These are phyloP conservation scores for Fraxinus baroniana DNA, from an alignment of 305 asterid genomes.

Conservation along the genomic window DNA sequence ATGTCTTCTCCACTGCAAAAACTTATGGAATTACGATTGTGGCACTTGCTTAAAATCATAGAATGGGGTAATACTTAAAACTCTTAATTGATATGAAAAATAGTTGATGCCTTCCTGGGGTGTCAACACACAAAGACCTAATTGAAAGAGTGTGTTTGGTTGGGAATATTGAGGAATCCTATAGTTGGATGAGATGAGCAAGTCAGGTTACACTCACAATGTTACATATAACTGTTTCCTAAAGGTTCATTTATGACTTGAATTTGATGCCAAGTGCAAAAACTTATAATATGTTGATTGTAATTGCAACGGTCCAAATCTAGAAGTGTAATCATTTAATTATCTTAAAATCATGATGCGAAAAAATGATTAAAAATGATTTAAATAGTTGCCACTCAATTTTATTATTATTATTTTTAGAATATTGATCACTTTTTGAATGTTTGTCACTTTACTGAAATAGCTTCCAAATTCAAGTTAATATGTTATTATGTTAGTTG, in stretches of 20 bases:
- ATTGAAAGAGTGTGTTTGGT: conserved; percentile 70
- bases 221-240: conserved; percentile 88
- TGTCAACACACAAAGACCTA: conserved; percentile 75
- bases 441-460: too few relatives aligned
- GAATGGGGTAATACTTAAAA: conserved; percentile 60
- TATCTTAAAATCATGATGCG: too few relatives aligned
- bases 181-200: conserved; percentile 79
- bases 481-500: too few relatives aligned
- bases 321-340: too few relatives aligned
- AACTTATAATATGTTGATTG: too few relatives aligned
- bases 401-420: too few relatives aligned
- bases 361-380: too few relatives aligned
- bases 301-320: too few relatives aligned
- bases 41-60: conserved; percentile 62
- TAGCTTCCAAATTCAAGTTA: too few relatives aligned
- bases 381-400: too few relatives aligned
- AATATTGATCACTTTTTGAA: too few relatives aligned
- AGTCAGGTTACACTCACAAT: conserved; percentile 78
- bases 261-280: too few relatives aligned
- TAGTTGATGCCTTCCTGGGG: conserved; percentile 90
- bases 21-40: conserved; percentile 69
- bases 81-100: conserved; percentile 60
- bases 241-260: conserved; percentile 38
- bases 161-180: conserved; percentile 75
- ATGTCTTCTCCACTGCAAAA: conserved; percentile 88